Evolutionary conservation across 495 filamentous ascomycete species (phyloP), one percentile per base, ranked within the genome.

Genomic region (Bacidia gigantensis): DNA sequence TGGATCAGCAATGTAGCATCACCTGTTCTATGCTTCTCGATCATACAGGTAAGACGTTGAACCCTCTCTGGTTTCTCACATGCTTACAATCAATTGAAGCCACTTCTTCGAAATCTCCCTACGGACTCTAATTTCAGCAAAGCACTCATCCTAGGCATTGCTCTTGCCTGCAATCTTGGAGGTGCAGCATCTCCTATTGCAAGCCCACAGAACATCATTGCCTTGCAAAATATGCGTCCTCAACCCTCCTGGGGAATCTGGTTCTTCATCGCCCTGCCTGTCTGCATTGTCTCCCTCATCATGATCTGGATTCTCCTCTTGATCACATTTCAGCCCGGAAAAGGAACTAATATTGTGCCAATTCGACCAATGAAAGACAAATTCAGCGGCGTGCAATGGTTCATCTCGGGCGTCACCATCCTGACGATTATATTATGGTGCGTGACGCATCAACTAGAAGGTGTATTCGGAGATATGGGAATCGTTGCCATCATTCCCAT

Each of bases 1-100:
- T 89, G 93, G 78, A 96, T 99, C 62, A 93, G 86, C 65, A 99
- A 99, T 58, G 92, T 99, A 29, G 92, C 92, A 17, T 90, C 93
- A 3, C 92, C 92, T 0, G 92, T 99, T n/a, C 77, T 99, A 9
- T 99, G 93, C 72, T 97, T 89, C 63, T 93, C 87, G 14, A 97
- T 97, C 65, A 88, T 95, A 56, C 86, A 92, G 73, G 81, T 84
- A 66, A 52, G 2, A 17, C 11, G 3, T 54, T 26, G 26, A 49
- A 12, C 21, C 43, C 52, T 26, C 44, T 48, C 48, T 39, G n/a
- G 11, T 40, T n/a, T n/a, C n/a, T n/a, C 42, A 11, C 2, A 26
- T 21, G 14, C 24, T 61, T 64, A 29, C 61, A 26, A 26, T 1
- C 7, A 2, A n/a, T n/a, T 62, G n/a, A 58, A 90, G 80, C 92